A percentile compares a stretch with the other conserved stretches of the same genome.
phyloP scores from a whole-genome alignment of 2,329 filamentous ascomycete genomes.

The Ophiostoma fasciatum region DNA sequence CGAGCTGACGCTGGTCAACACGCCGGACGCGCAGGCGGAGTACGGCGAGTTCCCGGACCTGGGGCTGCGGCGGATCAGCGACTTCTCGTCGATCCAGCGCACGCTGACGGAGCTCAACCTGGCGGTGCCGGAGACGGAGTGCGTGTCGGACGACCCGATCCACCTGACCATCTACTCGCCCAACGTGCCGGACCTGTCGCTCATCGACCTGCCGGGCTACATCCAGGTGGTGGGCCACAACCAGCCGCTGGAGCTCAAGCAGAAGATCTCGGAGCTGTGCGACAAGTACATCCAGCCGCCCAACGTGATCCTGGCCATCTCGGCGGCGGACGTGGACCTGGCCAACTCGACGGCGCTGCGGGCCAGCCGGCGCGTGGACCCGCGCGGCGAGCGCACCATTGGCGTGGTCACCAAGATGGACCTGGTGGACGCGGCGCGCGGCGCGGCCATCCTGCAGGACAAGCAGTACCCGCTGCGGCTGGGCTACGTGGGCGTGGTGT shows the following conservation, averaged over 20 bases:
- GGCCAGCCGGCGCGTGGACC: constrained; percentile 82
- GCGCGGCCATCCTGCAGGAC: constrained; percentile 65
- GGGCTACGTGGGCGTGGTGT: constrained; percentile 92
- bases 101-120: constrained; percentile 91
- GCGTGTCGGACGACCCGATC: constrained; percentile 92
- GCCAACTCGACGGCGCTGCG: constrained; percentile 89
- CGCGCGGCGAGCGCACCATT: constrained; percentile 87
- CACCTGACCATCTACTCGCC: constrained; percentile 92
- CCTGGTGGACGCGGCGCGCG: constrained; percentile 71
- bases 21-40: constrained; percentile 69
- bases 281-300: constrained; percentile 96
- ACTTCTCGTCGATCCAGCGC: constrained; percentile 83
- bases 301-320: constrained; percentile 94
- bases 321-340: constrained; percentile 90
- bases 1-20: constrained; percentile 91
- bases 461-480: constrained; percentile 89
- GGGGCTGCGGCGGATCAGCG: constrained; percentile 75
- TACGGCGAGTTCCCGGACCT: constrained; percentile 95
- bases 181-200: constrained; percentile 83
- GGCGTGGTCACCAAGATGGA: constrained; percentile 99
- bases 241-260: constrained; percentile 80
- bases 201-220: constrained; percentile 94
- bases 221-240: constrained; percentile 90
- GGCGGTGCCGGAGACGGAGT: constrained; percentile 79
- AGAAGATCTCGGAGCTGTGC: constrained; percentile 89